Conservation (phyloP, 1,284 basidiomycete genomes). For the Trichosporon ovoides region DNA sequence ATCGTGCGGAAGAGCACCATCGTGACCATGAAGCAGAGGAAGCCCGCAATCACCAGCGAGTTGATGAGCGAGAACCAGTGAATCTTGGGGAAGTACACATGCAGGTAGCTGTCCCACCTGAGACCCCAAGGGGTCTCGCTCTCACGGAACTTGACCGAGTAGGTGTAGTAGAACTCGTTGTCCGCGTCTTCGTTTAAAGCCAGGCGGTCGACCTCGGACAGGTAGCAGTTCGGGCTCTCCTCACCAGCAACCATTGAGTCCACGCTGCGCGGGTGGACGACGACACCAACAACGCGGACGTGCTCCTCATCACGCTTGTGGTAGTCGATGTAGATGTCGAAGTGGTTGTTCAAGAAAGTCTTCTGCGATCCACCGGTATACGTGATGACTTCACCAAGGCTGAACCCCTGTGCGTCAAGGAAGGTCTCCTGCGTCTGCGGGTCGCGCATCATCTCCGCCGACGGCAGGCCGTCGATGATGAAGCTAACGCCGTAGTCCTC, state of each 20-base stretch:
- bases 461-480: constrained; percentile 90
- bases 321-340: constrained; percentile 60
- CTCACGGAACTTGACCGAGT: constrained; percentile 81
- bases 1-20: constrained; percentile 85
- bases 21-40: constrained; percentile 85
- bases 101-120: constrained; percentile 93
- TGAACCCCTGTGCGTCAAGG: constrained; percentile 68
- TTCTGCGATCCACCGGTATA: constrained; percentile 25
- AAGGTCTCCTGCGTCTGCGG: constrained; percentile 70
- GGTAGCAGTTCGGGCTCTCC: constrained; percentile 35
- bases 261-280: constrained; percentile 73
- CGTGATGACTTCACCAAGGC: constrained; percentile 24
- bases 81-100: constrained; percentile 56
- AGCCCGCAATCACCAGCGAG: constrained; percentile 81
- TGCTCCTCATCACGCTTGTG: constrained; percentile 64
- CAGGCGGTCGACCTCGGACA: constrained; percentile 49
- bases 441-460: constrained; percentile 84
- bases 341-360: constrained; percentile 86
- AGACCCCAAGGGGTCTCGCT: constrained; percentile 77
- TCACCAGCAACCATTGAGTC: constrained; percentile 31
- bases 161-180: constrained; percentile 80
- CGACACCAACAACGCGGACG: constrained; percentile 80
- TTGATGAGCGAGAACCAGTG: constrained; percentile 87
- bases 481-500: constrained; percentile 94
- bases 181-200: constrained; percentile 59